Base-by-base conservation (phyloP, 805 yeast genomes). In the Sugiyamaella boreocaroliniensis region DNA sequence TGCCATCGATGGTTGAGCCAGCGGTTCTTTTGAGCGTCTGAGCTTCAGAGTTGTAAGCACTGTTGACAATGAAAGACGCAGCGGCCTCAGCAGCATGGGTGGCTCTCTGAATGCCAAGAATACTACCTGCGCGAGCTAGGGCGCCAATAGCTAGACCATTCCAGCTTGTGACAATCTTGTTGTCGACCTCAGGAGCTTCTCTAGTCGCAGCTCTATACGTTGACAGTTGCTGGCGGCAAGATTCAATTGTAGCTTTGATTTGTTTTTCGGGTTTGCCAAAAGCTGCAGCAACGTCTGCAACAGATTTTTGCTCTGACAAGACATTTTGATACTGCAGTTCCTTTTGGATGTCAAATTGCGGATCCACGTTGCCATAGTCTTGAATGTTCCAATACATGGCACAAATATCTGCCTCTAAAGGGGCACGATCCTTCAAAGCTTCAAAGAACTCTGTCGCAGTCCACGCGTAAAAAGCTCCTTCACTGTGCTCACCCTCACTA, bases 381-480 rank as follows among this genome's bases (percentile, higher is more conserved):
- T 62, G 59, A 15, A 71, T 67, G 14, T 68, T 70, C 60, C 62
- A 71, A 51, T 58, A 64, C 55, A 63, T 64, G 40, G 71, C 66
- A 8, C 66, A 66, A 43, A 71, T 63, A 47, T 69, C 71, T n/a
- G 59, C 58, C 18, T 63, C 68, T 16, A 64, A 54, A 41, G 56
- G 48, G 26, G 34, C 34, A 7, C 42, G 45, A n/a, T 54, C 45
- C 20, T 51, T 45, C 51, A 69, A 55, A 1, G 69, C 69, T 22
- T 53, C 53, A 41, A 55, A 56, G 51, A 71, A 68, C 54, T 71
- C 73, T 2, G 45, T 54, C 37, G 57, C 55, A 2, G 68, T 58
- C 74, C 74, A 71, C 19, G 64, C 60, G 43, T 70, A 70, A 45
- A 52, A 68, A 5, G 67, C 71, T 10, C 72, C 72, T 46, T 68